A percentile compares a stretch with the other conserved stretches of the same genome.
Evolutionary conservation across 1,139 yeast species (phyloP).

Genomic region (Sugiyamaella novakii): DNA sequence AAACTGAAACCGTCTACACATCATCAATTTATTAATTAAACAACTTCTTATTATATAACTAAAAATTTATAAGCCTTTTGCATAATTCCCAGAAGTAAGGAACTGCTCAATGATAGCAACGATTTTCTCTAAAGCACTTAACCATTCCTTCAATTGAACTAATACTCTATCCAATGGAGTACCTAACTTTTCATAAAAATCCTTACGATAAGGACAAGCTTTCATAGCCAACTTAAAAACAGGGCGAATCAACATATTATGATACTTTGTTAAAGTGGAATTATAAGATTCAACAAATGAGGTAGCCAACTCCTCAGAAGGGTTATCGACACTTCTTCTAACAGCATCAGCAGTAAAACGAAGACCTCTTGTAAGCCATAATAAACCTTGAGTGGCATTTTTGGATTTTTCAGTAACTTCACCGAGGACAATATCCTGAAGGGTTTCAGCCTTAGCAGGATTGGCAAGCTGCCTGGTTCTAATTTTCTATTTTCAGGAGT

Average conservation of each 20-base stretch:
- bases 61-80: conserved; percentile 71
- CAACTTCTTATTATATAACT: no score
- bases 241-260: conserved; percentile 79
- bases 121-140: conserved; percentile 71
- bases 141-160: conserved; percentile 70
- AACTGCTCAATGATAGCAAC: conserved; percentile 75
- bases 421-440: conserved; percentile 72
- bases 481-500: conserved; percentile 59
- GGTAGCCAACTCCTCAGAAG: conserved; percentile 66
- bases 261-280: conserved; percentile 78
- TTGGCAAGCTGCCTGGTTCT: conserved; percentile 64
- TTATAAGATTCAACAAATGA: conserved; percentile 83
- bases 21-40: no score
- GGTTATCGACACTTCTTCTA: conserved; percentile 67
- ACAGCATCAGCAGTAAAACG: conserved; percentile 88
- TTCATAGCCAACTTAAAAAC: conserved; percentile 92
- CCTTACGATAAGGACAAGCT: conserved; percentile 91
- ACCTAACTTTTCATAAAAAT: conserved; percentile 80
- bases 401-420: conserved; percentile 67
- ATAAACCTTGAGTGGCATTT: conserved; percentile 86
- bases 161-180: conserved; percentile 56
- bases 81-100: conserved; percentile 78
- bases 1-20: no score
- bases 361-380: conserved; percentile 82
- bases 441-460: conserved; percentile 64